These are phyloP conservation scores for Coniochaeta sp. DNA, from an alignment of 2,329 filamentous ascomycete species.

Conservation along the genomic window DNA sequence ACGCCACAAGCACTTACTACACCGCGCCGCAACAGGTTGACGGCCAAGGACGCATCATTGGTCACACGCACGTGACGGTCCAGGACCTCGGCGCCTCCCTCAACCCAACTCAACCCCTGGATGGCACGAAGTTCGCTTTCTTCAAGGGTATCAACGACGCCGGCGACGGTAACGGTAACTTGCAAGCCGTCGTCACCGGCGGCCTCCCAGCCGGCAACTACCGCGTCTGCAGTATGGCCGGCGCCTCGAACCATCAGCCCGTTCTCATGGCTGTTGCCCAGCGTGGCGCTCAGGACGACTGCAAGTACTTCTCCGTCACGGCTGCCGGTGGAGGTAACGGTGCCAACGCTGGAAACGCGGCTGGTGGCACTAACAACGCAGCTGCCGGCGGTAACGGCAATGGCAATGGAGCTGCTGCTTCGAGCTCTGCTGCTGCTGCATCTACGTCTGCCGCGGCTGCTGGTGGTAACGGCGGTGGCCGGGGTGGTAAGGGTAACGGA, in stretches of 20 bases:
- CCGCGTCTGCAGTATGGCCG: conserved; percentile 56
- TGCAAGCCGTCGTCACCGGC: conserved; percentile 44
- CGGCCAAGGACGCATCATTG: conserved; percentile 42
- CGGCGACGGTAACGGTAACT: conserved; percentile 46
- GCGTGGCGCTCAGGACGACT: conserved; percentile 60
- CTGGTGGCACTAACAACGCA: conserved; percentile 3
- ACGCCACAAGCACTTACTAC: conserved; percentile 53
- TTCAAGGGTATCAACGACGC: conserved; percentile 62
- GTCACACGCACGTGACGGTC: conserved; percentile 54
- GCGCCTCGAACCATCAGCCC: conserved; percentile 58
- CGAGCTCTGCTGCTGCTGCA: neutral
- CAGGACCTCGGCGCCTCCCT: conserved; percentile 45
- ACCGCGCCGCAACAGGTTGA: conserved; percentile 49
- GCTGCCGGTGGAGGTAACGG: no score
- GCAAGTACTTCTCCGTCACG: conserved; percentile 49
- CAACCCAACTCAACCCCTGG: conserved; percentile 43
- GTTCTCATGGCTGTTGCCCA: conserved; percentile 60
- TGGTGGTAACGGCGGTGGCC: conserved; percentile 2
- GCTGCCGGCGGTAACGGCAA: conserved; percentile 5
- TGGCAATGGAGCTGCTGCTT: neutral
- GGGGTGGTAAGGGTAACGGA: conserved; percentile 1
- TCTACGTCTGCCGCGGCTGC: neutral
- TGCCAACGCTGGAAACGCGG: conserved; percentile 1
- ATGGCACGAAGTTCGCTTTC: conserved; percentile 48
- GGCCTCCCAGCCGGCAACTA: conserved; percentile 57